Evolutionary conservation across 768 basidiomycete species (phyloP).

Genomic region (Mycena sanguinolenta): DNA sequence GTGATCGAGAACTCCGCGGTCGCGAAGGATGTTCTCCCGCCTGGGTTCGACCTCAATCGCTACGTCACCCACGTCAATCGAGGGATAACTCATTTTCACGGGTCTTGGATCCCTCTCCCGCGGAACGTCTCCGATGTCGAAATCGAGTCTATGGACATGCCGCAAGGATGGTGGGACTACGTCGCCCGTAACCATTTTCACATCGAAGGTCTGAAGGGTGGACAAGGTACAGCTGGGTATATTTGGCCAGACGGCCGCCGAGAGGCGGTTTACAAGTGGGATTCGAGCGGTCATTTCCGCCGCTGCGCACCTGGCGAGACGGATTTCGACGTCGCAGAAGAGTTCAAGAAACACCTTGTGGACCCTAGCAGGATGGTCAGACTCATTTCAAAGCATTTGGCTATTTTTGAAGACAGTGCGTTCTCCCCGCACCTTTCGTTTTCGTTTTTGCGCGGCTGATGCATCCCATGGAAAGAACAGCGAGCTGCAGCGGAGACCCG

Average conservation of each 20-base stretch:
- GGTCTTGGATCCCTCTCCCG: not conserved
- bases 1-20: not conserved
- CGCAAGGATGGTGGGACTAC: not conserved
- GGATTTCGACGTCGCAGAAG: not conserved
- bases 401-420: not conserved
- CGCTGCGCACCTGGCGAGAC: slow-evolving; percentile 9
- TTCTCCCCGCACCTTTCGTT: not conserved
- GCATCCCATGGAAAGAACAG: no score
- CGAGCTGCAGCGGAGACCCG: no score
- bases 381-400: slow-evolving; percentile 1
- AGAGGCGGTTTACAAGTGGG: not conserved
- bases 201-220: not conserved
- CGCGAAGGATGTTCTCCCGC: not conserved
- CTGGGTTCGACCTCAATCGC: slow-evolving; percentile 3
- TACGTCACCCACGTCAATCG: slow-evolving; percentile 15
- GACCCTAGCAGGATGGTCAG: slow-evolving; percentile 3
- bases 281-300: slow-evolving; percentile 1
- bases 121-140: slow-evolving; percentile 9
- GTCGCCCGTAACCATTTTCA: not conserved
- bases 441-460: no score
- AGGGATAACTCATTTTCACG: slow-evolving; percentile 10
- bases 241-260: not conserved
- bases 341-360: not conserved
- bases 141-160: not conserved
- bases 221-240: not conserved